Evolutionary conservation across 768 basidiomycete genomes (phyloP).

Genomic region (Pisolithus marmoratus): DNA sequence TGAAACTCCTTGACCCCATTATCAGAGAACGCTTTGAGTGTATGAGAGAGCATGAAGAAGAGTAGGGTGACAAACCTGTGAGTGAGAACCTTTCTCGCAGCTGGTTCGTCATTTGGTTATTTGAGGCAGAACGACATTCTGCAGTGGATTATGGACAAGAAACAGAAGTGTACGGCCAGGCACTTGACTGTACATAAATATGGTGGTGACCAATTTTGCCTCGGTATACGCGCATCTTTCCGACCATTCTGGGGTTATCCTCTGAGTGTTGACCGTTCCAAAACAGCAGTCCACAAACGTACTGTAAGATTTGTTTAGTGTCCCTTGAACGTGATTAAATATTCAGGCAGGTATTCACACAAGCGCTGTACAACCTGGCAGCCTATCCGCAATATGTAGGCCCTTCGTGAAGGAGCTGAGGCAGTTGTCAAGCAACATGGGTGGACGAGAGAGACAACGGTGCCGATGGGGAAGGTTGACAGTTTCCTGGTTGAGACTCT

Average conservation of each 20-base stretch:
- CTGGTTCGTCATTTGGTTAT: neutral
- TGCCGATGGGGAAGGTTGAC: constrained; percentile 32
- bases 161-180: neutral
- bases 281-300: neutral
- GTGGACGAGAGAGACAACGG: constrained; percentile 23
- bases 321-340: neutral
- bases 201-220: neutral
- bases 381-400: constrained; percentile 29
- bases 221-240: constrained; percentile 12
- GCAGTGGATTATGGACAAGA: neutral
- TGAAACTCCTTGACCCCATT: constrained; percentile 22
- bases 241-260: neutral
- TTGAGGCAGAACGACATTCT: neutral
- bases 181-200: neutral
- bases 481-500: constrained; percentile 36
- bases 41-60: constrained; percentile 18
- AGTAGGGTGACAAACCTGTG: constrained; percentile 27
- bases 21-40: constrained; percentile 23
- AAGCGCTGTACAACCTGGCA: constrained; percentile 32
- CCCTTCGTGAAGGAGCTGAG: constrained; percentile 36
- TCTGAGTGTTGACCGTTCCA: neutral
- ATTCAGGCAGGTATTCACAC: constrained; percentile 23
- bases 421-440: constrained; percentile 20
- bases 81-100: neutral
- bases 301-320: neutral